Base-by-base conservation (phyloP, 1,139 yeast species). In the Lodderomyces metapsilosis region DNA sequence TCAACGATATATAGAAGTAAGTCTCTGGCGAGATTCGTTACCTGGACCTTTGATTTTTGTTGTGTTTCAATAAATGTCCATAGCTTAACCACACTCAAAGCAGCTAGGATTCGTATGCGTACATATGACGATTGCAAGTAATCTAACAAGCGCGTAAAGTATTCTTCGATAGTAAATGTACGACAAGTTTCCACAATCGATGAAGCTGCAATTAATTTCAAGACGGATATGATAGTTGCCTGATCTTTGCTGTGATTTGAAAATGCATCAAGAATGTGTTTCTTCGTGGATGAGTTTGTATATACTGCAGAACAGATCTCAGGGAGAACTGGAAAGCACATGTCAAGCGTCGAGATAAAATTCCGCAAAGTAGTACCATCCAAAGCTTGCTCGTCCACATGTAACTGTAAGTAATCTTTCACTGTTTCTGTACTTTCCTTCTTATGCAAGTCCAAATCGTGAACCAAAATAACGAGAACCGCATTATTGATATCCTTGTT, bases 131-230 rank as follows among this genome's bases (percentile, higher is more conserved):
- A 38, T 7, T 34, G 10, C 28, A 31, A 31, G 3, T 41, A 38
- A 3, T 47, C 49, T 36, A 50, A 39, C 11, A 74, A 49, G 11
- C 68, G 51, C 2, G 54, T 52, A 17, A 62, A 47, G 46, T 64
- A 74, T 31, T 58, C 58, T 13, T 54, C 45, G 4, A 64, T 51
- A 37, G 64, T 70, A 47, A 56, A 62, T 17, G 56, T 56, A 20
- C 78, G 59, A 42, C 74, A 58, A 8, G 57, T 52, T 33, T 69
- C 74, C 30, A 62, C 57, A 9, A 71, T 61, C 44, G 74, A 68
- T 0, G 76, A 67, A 21, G 60, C 49, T 18, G 64, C 57, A 1
- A 69, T 55, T 3, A 67, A 53, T 28, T 55, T 54, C 34, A 69
- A 52, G 2, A 61, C 37, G 5, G 38, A 41, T 8, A 39, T 3